Percentiles rank a stretch among this genome's conserved stretches.
Conservation (phyloP, 2,329 filamentous ascomycete genomes). For the Aspergillus sp. region DNA sequence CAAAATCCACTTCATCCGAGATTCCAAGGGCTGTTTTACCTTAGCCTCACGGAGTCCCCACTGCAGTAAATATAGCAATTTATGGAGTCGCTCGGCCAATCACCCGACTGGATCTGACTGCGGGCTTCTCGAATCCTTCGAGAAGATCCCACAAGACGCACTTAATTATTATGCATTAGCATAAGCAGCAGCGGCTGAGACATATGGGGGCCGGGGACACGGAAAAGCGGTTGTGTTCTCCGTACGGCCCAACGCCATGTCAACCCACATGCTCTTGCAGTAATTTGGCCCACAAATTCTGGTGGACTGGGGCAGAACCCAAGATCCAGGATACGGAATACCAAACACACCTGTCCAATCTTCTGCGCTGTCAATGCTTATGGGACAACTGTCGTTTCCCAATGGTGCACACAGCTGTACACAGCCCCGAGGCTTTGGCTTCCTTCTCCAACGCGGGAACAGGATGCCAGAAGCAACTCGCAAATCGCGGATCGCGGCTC, state of each 20-base stretch:
- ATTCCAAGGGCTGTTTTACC: background rate
- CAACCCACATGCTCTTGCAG: background rate
- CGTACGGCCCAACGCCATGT: background rate
- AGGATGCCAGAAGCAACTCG: background rate
- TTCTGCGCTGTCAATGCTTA: background rate
- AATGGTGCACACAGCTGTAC: background rate
- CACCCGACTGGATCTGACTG: slow-evolving; percentile 7
- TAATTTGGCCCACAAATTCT: background rate
- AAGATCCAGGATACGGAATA: background rate
- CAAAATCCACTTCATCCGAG: slow-evolving; percentile 6
- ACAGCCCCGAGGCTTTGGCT: background rate
- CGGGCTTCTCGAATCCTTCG: slow-evolving; percentile 33
- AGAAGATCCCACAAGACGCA: slow-evolving; percentile 14
- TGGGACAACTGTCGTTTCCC: background rate
- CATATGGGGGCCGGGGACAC: background rate
- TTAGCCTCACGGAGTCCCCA: slow-evolving; percentile 15
- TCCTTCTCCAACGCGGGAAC: background rate
- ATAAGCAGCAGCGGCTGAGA: background rate
- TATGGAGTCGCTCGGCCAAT: slow-evolving; percentile 10
- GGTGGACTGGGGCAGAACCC: background rate
- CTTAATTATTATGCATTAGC: background rate
- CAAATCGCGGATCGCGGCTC: background rate
- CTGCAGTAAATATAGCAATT: slow-evolving; percentile 26
- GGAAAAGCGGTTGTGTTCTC: background rate
- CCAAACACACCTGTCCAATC: background rate